Conservation (phyloP, 2,329 filamentous ascomycete species). For the Dissoconium aciculare region DNA sequence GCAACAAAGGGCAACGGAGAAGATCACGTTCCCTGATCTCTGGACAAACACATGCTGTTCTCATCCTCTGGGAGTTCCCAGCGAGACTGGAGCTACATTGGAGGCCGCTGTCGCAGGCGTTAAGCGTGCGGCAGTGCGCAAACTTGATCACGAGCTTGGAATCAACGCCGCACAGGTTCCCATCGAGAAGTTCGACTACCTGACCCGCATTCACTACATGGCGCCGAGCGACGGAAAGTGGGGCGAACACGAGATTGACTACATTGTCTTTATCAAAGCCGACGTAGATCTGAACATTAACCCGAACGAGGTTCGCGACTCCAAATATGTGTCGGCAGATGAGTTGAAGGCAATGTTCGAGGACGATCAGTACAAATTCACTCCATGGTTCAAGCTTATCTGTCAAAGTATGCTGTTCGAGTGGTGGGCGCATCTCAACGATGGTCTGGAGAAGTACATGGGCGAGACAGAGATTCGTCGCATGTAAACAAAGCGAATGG, state of each 20-base stretch:
- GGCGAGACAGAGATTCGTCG: conserved; percentile 77
- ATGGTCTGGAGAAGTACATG: conserved; percentile 68
- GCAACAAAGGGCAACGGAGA: conserved; percentile 87
- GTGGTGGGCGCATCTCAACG: conserved; percentile 83
- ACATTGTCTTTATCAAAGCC: conserved; percentile 95
- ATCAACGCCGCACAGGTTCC: conserved; percentile 83
- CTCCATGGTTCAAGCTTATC: conserved; percentile 98
- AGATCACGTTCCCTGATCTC: conserved; percentile 99
- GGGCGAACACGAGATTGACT: conserved; percentile 99
- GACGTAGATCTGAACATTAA: conserved; percentile 73
- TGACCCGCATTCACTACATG: conserved; percentile 96
- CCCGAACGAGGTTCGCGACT: conserved; percentile 76
- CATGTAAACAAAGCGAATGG: conserved; percentile 42
- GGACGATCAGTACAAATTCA: conserved; percentile 70
- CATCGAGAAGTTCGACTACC: conserved; percentile 77
- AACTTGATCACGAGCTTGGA: conserved; percentile 86
- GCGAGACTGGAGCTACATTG: conserved; percentile 75
- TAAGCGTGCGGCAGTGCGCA: conserved; percentile 81
- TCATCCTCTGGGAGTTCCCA: conserved; percentile 79
- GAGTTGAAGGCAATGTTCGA: conserved; percentile 75
- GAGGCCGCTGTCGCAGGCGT: conserved; percentile 69
- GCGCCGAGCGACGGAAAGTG: conserved; percentile 93
- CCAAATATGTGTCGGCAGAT: conserved; percentile 67
- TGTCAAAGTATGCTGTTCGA: conserved; percentile 95
- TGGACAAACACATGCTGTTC: conserved; percentile 99